phyloP scores from a whole-genome alignment of 768 basidiomycete species.

The Phanerochaete carnosa region DNA sequence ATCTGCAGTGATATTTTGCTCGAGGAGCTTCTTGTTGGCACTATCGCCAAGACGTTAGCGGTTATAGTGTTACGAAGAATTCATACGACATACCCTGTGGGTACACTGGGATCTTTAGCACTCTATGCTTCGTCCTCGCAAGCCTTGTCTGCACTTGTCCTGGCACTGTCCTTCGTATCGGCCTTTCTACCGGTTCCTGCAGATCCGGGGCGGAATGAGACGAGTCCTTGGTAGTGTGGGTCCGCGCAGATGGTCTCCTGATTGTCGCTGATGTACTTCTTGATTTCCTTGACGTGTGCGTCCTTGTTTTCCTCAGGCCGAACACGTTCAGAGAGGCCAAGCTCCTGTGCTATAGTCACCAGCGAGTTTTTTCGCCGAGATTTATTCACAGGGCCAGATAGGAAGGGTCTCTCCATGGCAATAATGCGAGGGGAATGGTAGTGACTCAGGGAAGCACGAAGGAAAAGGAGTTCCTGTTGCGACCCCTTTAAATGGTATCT shows the following conservation, averaged over 20 bases:
- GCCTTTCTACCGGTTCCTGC: background rate
- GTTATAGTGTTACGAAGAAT: background rate
- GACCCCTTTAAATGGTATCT: no score
- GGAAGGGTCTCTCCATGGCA: no score
- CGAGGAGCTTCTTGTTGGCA: conserved; percentile 1
- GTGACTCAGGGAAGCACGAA: no score
- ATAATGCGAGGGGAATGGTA: no score
- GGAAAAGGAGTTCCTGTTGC: no score
- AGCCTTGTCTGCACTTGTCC: conserved; percentile 4
- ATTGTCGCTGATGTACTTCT: background rate
- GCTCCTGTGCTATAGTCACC: background rate
- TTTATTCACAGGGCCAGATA: background rate
- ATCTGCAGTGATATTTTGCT: background rate
- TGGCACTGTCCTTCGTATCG: background rate
- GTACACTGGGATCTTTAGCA: background rate
- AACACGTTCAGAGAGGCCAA: background rate
- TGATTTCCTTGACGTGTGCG: background rate
- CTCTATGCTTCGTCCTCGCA: background rate
- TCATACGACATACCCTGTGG: background rate
- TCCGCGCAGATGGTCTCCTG: background rate
- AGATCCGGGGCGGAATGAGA: background rate
- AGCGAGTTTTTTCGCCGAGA: background rate
- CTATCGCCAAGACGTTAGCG: background rate
- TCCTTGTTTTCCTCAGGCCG: background rate
- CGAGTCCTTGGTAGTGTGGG: background rate